Conservation (phyloP, 352 stramenopile species). For the Phytophthora niederhauseri region DNA sequence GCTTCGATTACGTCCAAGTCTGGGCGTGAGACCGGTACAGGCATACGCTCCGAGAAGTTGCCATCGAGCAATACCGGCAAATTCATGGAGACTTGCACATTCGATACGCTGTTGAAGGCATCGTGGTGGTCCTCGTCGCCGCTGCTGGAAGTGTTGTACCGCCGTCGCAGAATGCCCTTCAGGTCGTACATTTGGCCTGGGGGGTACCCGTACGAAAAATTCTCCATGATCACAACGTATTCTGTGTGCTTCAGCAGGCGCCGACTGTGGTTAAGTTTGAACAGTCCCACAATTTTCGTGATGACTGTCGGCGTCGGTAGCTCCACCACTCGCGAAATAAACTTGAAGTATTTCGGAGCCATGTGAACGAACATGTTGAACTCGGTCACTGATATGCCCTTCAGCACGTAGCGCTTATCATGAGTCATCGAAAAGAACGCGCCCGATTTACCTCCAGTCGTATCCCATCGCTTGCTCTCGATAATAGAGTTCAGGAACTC, state of each 20-base stretch:
- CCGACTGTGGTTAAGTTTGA: conserved; percentile 72
- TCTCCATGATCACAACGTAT: conserved; percentile 90
- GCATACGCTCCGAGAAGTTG: conserved; percentile 81
- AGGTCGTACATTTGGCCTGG: conserved; percentile 88
- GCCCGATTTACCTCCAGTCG: conserved; percentile 83
- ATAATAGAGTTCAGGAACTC: conserved; percentile 86
- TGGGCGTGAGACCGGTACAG: conserved; percentile 70
- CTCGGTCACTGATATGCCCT: conserved; percentile 85
- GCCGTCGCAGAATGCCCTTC: conserved; percentile 82
- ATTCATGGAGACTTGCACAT: conserved; percentile 56
- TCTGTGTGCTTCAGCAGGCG: conserved; percentile 76
- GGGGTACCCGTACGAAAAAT: conserved; percentile 80
- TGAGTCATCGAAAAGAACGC: conserved; percentile 88
- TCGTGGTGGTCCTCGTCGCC: conserved; percentile 46
- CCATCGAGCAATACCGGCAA: conserved; percentile 82
- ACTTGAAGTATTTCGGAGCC: conserved; percentile 89
- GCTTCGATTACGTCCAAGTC: conserved; percentile 67
- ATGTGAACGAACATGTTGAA: conserved; percentile 93
- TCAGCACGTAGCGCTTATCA: conserved; percentile 86
- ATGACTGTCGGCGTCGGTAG: conserved; percentile 67
- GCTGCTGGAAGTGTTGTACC: conserved; percentile 56
- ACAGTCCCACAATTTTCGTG: conserved; percentile 86
- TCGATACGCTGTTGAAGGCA: conserved; percentile 44
- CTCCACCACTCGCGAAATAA: conserved; percentile 73
- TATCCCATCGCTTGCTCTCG: conserved; percentile 77